phyloP scores from a whole-genome alignment of 176 grass and related monocot species.

The Bothriochloa decipiens region DNA sequence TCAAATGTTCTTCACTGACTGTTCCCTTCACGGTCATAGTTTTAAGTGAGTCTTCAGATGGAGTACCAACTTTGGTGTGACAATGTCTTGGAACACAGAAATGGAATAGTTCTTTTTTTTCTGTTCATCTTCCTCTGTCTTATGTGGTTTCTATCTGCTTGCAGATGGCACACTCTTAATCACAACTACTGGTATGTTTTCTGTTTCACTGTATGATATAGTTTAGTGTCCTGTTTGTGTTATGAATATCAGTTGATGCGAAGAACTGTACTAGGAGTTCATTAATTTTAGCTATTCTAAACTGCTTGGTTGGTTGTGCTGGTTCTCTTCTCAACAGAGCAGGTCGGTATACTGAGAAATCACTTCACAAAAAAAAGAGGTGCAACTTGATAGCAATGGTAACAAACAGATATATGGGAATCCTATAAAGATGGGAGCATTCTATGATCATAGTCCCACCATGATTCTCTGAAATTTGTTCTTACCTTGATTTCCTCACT shows the following conservation, averaged over 20 bases:
- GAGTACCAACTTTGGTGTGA: background rate
- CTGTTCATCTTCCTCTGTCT: conserved; percentile 34
- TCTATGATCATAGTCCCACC: background rate
- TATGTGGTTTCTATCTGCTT: conserved; percentile 38
- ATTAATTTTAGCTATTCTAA: background rate
- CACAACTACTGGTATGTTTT: conserved; percentile 67
- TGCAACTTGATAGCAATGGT: background rate
- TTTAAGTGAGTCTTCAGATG: background rate
- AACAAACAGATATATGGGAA: background rate
- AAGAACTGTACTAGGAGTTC: conserved; percentile 1
- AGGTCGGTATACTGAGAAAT: background rate
- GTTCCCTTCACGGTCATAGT: background rate
- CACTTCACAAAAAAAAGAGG: background rate
- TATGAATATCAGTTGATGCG: background rate
- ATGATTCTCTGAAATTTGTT: background rate
- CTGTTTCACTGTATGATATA: background rate
- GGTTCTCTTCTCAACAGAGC: background rate
- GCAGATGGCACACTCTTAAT: conserved; percentile 72
- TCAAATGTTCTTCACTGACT: background rate
- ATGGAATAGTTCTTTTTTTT: conserved; percentile 10
- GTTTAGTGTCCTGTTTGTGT: background rate
- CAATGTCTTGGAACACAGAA: background rate
- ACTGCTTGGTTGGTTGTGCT: background rate
- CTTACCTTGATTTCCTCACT: background rate
- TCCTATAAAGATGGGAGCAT: background rate